Base-by-base conservation (phyloP, 139 green algal genomes). In the Ettlia oleoabundans region DNA sequence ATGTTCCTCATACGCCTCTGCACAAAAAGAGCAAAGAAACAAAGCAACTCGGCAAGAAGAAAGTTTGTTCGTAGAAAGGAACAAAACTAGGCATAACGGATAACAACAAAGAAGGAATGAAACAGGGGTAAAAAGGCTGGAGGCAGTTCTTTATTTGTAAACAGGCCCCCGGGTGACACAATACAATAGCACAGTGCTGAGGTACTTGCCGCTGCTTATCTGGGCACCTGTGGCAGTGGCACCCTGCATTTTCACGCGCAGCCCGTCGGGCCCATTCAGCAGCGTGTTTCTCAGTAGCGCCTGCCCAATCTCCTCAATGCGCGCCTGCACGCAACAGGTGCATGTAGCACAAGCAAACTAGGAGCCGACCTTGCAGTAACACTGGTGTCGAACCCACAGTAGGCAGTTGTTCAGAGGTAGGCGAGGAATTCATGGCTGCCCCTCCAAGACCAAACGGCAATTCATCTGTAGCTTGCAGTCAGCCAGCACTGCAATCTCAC, bases 1-100 rank as follows among this genome's bases (percentile, higher is more conserved):
- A 84, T 98, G 95, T 62, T 92, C 84, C 81, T 98, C 95, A 47
- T 98, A 98, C 0, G 82, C 71, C 40, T 88, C 89, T 52, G 75
- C 55, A 15, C 19, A 67, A 70, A 66, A 41, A 64, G 21, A n/a
- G 55, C 55, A n/a, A 32, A 22, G 21, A 65, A 22, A 5, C 28
- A 5, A n/a, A 28, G 55, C 18, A 65, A 58, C 47, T n/a, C 15
- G 55, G 55, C 55, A 65, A 65, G 55, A n/a, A 32, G 15, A n/a
- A 65, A 22, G 55, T 65, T 58, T 58, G n/a, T n/a, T n/a, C n/a
- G n/a, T n/a, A n/a, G n/a, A n/a, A n/a, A n/a, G n/a, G n/a, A n/a
- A n/a, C n/a, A n/a, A n/a, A n/a, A n/a, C n/a, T n/a, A n/a, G n/a
- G n/a, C n/a, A n/a, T n/a, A n/a, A n/a, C n/a, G n/a, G n/a, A n/a